These are phyloP conservation scores for Aureobasidium sp. DNA, from an alignment of 2,329 filamentous ascomycete genomes.

Conservation along the genomic window DNA sequence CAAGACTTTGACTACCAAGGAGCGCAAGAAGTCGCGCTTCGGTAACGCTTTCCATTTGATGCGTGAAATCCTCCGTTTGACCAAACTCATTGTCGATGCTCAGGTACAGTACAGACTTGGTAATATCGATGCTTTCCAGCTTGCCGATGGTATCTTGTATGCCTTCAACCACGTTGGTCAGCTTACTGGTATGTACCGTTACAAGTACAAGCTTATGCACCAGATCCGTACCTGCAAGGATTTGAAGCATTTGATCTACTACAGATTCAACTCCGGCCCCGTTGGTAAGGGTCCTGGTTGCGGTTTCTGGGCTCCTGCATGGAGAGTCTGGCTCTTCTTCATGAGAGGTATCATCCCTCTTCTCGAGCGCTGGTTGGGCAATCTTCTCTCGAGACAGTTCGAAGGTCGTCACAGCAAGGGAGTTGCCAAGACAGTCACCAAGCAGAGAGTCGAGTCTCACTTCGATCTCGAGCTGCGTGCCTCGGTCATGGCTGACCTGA, in stretches of 20 bases:
- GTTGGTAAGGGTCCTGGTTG: conserved; percentile 97
- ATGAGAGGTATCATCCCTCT: conserved; percentile 97
- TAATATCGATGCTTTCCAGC: conserved; percentile 97
- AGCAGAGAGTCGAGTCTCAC: conserved; percentile 97
- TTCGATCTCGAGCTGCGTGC: conserved; percentile 96
- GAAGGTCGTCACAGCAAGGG: conserved; percentile 98
- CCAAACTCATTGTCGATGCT: conserved; percentile 95
- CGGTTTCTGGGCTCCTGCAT: conserved; percentile 97
- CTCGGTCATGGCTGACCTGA: conserved; percentile 96
- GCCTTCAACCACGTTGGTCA: conserved; percentile 99
- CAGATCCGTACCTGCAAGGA: conserved; percentile 99
- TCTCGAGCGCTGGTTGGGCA: conserved; percentile 94
- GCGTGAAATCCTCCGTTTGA: conserved; percentile 92
- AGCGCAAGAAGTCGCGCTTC: conserved; percentile 98
- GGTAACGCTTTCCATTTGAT: conserved; percentile 99
- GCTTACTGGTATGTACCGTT: conserved; percentile 97
- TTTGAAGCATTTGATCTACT: conserved; percentile 97
- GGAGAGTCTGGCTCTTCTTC: conserved; percentile 99
- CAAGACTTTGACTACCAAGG: conserved; percentile 96
- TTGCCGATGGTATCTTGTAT: conserved; percentile 97
- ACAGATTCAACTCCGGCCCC: conserved; percentile 93
- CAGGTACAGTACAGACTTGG: conserved; percentile 96
- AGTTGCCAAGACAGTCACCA: conserved; percentile 97
- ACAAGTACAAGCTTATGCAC: conserved; percentile 99
- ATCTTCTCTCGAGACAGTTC: conserved; percentile 92